Conservation (phyloP, 2,329 filamentous ascomycete genomes). For the Aureobasidium sp. region DNA sequence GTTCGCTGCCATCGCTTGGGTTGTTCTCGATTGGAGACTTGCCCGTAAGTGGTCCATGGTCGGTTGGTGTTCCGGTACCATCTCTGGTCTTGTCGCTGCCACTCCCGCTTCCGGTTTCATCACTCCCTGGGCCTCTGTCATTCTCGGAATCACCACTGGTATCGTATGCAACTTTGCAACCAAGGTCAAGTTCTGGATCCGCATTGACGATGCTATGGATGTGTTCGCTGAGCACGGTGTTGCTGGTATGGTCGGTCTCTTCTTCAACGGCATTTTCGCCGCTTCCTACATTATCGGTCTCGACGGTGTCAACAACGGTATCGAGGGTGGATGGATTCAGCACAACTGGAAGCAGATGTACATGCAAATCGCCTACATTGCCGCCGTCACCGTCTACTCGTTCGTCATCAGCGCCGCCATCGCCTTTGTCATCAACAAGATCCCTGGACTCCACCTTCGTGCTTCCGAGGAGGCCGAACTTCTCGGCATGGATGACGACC, state of each 20-base stretch:
- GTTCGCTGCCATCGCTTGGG: conserved; percentile 89
- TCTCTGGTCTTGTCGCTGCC: conserved; percentile 79
- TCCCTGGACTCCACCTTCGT: conserved; percentile 70
- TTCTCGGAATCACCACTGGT: conserved; percentile 53
- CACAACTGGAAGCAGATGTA: conserved; percentile 67
- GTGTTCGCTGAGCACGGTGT: conserved; percentile 85
- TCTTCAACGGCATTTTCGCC: conserved; percentile 67
- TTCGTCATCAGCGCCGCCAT: conserved; percentile 67
- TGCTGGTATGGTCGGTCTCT: conserved; percentile 70
- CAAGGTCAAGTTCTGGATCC: conserved; percentile 68
- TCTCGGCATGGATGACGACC: conserved; percentile 81
- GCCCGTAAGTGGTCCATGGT: conserved; percentile 93
- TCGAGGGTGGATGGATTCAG: conserved; percentile 61
- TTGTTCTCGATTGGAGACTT: conserved; percentile 87
- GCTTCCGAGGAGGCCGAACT: conserved; percentile 75
- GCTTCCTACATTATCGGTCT: conserved; percentile 63
- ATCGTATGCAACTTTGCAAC: conserved; percentile 75
- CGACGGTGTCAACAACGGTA: conserved; percentile 61
- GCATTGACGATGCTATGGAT: conserved; percentile 80
- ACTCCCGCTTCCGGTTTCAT: conserved; percentile 78
- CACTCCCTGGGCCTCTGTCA: conserved; percentile 54
- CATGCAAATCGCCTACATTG: conserved; percentile 70
- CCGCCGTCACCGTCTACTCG: conserved; percentile 55
- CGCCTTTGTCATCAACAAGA: conserved; percentile 63
- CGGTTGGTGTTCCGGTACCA: conserved; percentile 83